Evolutionary conservation across 108 stramenopile genomes (phyloP).

Genomic region (Cyclotella distinguenda): DNA sequence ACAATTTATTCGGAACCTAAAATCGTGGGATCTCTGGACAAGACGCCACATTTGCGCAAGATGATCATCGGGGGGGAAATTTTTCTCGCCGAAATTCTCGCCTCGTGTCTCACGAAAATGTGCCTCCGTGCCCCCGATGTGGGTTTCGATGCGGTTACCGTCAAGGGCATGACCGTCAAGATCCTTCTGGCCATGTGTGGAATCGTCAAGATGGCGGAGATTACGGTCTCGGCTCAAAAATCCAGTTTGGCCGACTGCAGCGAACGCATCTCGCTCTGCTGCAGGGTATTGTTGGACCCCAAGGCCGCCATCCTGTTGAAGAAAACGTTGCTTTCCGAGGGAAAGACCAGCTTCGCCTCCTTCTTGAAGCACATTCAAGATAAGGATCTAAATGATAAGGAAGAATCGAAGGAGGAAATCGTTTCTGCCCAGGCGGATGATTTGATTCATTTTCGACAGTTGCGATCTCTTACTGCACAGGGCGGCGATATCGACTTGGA

Average conservation of each 20-base stretch:
- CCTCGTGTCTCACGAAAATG: constrained; percentile 91
- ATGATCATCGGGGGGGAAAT: constrained; percentile 93
- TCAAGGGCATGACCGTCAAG: constrained; percentile 78
- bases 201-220: constrained; percentile 86
- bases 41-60: constrained; percentile 77
- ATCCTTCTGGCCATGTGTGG: constrained; percentile 82
- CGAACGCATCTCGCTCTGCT: constrained; percentile 89
- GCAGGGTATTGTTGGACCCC: constrained; percentile 87
- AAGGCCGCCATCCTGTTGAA: constrained; percentile 74
- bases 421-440: constrained; percentile 89
- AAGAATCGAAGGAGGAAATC: constrained; percentile 57
- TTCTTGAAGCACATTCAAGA: constrained; percentile 73
- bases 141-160: constrained; percentile 48
- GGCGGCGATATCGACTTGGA: constrained; percentile 95
- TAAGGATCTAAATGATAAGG: constrained; percentile 65
- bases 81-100: constrained; percentile 89
- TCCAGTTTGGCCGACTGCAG: constrained; percentile 84
- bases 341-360: constrained; percentile 70
- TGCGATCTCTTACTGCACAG: constrained; percentile 80
- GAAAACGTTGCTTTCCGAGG: constrained; percentile 69
- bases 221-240: constrained; percentile 71
- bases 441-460: constrained; percentile 98
- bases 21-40: constrained; percentile 56
- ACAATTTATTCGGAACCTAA: constrained; percentile 73
- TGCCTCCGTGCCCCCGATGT: constrained; percentile 69